Base-by-base conservation (phyloP, 768 basidiomycete genomes). In the Postia placenta region DNA sequence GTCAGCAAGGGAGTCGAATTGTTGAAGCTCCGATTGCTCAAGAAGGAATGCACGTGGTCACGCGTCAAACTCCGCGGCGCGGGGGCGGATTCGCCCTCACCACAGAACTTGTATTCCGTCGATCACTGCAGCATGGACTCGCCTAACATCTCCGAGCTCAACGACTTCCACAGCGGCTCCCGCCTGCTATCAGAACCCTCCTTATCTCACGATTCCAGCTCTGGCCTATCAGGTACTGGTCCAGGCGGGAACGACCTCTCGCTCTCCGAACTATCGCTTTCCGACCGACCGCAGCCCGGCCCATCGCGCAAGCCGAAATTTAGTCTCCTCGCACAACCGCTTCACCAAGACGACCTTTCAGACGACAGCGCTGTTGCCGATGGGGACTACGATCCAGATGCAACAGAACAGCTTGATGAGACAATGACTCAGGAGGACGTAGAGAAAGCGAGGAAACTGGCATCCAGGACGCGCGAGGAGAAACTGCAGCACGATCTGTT, bases 401-500 rank as follows among this genome's bases (percentile, higher is more conserved):
- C 52, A 4, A 53, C 48, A 6, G 57, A 49, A 19, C 56, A 40
- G 2, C 23, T 57, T 11, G 62, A 66, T 38, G 56, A 53, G 46
- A 63, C 63, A 9, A 58, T 64, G 52, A 62, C 52, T 6, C 55
- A 58, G 45, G 61, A 62, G 36, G 61, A 62, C 27, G 41, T 52
- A 20, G 53, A 55, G 57, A 52, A 55, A 54, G 59, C 61, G 20
- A 55, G 41, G 38, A 62, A 56, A 14, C 50, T 60, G 2, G 62
- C 61, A 2, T 62, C 66, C 30, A 71, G 66, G 52, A 58, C 69
- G 42, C 72, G 81, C 39, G 85, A 90, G 59, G 88, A 89, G 49
- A 87, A 83, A 61, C 67, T 91, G 27, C 82, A 83, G 54, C 79
- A 76, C 56, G 88, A 91, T 64, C 60, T 87, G 11, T 81, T 85